Base-by-base conservation (phyloP, 768 basidiomycete genomes). In the Xanthoconium purpureum region DNA sequence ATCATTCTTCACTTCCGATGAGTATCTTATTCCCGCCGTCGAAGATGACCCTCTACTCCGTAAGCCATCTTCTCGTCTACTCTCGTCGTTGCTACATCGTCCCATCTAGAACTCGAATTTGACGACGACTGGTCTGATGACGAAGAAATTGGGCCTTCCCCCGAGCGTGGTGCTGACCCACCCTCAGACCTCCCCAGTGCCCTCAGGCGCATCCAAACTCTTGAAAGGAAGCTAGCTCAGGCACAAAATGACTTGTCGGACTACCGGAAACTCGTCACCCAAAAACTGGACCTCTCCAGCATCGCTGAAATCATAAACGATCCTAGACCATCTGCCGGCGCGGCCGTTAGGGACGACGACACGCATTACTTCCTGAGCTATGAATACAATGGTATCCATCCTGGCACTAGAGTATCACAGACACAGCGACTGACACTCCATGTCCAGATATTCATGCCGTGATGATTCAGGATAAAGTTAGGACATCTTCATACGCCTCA, bases 381-480 rank as follows among this genome's bases (percentile, higher is more conserved):
- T 64, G 88, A 80, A 28, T 85, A 84, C 58, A 95, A 95, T 59
- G 95, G 94, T 93, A 48, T 8, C 73, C 61, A 2, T 18, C 38
- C 5, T 49, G 14, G 13, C 33, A 18, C 18, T 17, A 17, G 11
- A n/a, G 11, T 24, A 24, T 20, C 6, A 17, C 33, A 13, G 17
- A 35, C 15, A 12, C 32, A 6, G 9, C 12, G 13, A 28, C 28
- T 36, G 42, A 47, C 20, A 12, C 24, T 42, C 46, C 2, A 3
- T 18, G 17, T 33, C 38, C 46, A 94, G 93, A 97, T 61, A 95
- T 97, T 48, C 96, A 98, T 68, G 90, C 94, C 32, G 83, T 93
- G 58, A 98, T 98, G 96, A 89, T 98, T 55, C 89, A 92, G 66
- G 96, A 98, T 69, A 88, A 88, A 77, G 91, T 95, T 47, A 83